These are phyloP conservation scores for Lolium multiflorum DNA, from an alignment of 176 grass and related monocot genomes.

Conservation along the genomic window DNA sequence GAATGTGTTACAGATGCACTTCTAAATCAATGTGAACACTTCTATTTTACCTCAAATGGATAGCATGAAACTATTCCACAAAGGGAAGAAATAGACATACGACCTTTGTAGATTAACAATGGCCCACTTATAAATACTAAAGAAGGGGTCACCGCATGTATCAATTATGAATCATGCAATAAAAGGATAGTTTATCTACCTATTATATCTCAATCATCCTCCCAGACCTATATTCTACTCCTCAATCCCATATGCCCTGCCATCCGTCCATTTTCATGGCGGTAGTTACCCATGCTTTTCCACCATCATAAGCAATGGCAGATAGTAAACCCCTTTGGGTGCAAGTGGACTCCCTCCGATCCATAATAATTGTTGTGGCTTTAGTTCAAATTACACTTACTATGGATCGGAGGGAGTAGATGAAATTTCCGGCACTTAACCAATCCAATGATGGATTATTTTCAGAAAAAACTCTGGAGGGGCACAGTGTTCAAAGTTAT, in stretches of 20 bases:
- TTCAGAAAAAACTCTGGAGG: conserved; percentile 7
- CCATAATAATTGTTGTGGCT: no score
- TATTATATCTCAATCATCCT: background rate
- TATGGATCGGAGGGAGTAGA: background rate
- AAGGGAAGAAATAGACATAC: background rate
- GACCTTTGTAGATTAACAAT: conserved; percentile 14
- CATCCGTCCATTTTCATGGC: background rate
- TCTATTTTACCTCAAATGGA: background rate
- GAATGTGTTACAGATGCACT: conserved; percentile 20
- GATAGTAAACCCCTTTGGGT: background rate
- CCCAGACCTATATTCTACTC: background rate
- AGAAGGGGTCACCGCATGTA: conserved; percentile 8
- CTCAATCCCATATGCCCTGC: background rate
- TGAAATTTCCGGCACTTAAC: background rate
- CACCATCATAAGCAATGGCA: background rate
- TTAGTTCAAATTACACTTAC: no score
- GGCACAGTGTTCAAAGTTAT: background rate
- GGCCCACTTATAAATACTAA: conserved; percentile 24
- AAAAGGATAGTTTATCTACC: background rate
- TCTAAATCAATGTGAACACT: conserved; percentile 5
- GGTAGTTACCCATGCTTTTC: conserved; percentile 5
- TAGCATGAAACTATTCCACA: background rate
- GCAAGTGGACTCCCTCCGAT: background rate
- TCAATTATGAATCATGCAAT: background rate
- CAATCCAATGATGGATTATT: background rate